These are phyloP conservation scores for Bassia scoparia DNA, from an alignment of 148 eudicot genomes.

Conservation along the genomic window DNA sequence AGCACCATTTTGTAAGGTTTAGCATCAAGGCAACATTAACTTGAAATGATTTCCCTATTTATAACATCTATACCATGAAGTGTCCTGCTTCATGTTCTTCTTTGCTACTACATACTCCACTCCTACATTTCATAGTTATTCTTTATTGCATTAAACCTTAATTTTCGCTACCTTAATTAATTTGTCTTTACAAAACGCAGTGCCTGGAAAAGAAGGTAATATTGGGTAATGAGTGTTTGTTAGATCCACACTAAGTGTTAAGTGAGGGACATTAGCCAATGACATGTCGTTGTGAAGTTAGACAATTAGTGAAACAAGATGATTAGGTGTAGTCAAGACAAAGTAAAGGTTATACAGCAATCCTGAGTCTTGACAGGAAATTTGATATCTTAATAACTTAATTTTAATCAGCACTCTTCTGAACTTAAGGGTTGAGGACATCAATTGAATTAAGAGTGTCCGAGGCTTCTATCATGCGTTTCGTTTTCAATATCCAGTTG, in stretches of 20 bases:
- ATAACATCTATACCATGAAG: too few species aligned
- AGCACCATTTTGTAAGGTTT: slow-evolving; percentile 32
- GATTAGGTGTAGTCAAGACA: slow-evolving; percentile 8
- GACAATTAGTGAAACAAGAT: neutral
- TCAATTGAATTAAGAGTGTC: neutral
- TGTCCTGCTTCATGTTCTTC: too few species aligned
- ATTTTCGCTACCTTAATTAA: slow-evolving; percentile 3
- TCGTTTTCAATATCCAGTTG: neutral
- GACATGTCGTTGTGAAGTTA: slow-evolving; percentile 8
- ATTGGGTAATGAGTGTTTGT: slow-evolving; percentile 11
- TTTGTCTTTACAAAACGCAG: slow-evolving; percentile 5
- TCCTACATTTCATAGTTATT: too few species aligned
- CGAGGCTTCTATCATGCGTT: neutral
- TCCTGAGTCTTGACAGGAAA: neutral
- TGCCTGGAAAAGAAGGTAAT: slow-evolving; percentile 15
- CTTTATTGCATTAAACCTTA: too few species aligned
- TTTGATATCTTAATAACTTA: neutral
- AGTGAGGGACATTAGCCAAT: slow-evolving; percentile 10
- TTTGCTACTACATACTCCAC: too few species aligned
- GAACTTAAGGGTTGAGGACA: neutral
- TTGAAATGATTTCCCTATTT: too few species aligned
- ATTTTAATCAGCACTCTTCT: neutral
- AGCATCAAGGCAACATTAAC: slow-evolving; percentile 22
- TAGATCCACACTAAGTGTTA: slow-evolving; percentile 1
- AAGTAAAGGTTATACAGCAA: slow-evolving; percentile 9